Conservation (phyloP, 108 stramenopile species). For the Discostella pseudostelligera region DNA sequence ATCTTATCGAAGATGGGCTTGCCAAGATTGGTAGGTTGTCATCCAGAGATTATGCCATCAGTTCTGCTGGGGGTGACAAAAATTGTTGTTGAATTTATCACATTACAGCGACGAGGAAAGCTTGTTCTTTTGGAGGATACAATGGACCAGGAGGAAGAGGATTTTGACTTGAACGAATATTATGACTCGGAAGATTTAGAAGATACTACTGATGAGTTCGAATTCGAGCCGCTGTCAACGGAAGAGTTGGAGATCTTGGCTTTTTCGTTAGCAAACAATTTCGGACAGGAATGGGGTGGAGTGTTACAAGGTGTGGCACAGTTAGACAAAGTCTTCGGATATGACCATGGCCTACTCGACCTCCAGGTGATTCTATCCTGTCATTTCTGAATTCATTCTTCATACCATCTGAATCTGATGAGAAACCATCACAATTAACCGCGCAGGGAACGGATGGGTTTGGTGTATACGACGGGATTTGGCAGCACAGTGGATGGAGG, state of each 20-base stretch:
- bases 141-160: slow-evolving; percentile 24
- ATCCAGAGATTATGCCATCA: slow-evolving; percentile 57
- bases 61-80: slow-evolving; percentile 54
- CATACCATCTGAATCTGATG: too few species aligned
- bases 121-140: slow-evolving; percentile 12
- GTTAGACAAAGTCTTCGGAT: slow-evolving; percentile 66
- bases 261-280: slow-evolving; percentile 38
- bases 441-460: slow-evolving; percentile 41
- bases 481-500: slow-evolving; percentile 69
- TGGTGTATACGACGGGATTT: slow-evolving; percentile 70
- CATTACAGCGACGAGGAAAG: slow-evolving; percentile 11
- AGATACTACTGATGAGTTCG: slow-evolving; percentile 19
- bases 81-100: slow-evolving; percentile 42
- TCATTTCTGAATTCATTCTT: too few species aligned
- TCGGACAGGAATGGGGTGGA: slow-evolving; percentile 50
- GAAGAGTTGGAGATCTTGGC: slow-evolving; percentile 41
- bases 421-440: too few species aligned
- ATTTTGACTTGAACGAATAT: too few species aligned
- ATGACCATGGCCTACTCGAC: slow-evolving; percentile 58
- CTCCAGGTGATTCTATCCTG: slow-evolving; percentile 28
- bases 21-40: slow-evolving; percentile 58
- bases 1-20: slow-evolving; percentile 47
- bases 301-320: slow-evolving; percentile 53
- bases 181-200: slow-evolving; percentile 29
- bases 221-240: slow-evolving; percentile 18